Conservation (phyloP, 139 green algal genomes). For the Chlamydomonas incerta region DNA sequence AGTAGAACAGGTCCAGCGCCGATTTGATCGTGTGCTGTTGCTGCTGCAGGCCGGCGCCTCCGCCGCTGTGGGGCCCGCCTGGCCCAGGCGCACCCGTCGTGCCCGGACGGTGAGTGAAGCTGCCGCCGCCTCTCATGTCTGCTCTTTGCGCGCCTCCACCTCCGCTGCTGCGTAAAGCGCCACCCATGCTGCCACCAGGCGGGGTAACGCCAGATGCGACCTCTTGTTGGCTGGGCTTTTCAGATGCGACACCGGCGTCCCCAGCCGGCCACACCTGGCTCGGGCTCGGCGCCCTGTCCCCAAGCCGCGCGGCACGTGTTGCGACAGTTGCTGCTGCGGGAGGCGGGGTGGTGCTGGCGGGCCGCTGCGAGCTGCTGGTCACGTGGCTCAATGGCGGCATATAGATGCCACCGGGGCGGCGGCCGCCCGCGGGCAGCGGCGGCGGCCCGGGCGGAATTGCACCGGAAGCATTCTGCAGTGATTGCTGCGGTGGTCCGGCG, state of each 20-base stretch:
- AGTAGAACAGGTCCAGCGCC: slow-evolving; percentile 25
- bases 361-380: not conserved
- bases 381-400: slow-evolving; percentile 26
- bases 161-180: not conserved
- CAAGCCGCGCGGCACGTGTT: too few species aligned
- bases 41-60: not conserved
- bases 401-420: slow-evolving; percentile 1
- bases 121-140: too few species aligned
- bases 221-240: not conserved
- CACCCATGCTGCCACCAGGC: not conserved
- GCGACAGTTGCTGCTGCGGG: not conserved
- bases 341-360: not conserved
- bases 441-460: not conserved
- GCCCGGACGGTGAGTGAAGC: not conserved
- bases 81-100: too few species aligned
- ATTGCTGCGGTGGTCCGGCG: not conserved
- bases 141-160: not conserved
- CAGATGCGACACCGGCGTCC: not conserved
- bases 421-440: not conserved
- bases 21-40: not conserved
- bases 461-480: not conserved
- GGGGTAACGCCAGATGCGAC: not conserved
- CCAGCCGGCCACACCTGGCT: not conserved
- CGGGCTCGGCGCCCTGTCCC: too few species aligned
- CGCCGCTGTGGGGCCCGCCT: not conserved